Conservation (phyloP, 2,329 filamentous ascomycete species). For the Xenosphaeropsis pyriputrescens region DNA sequence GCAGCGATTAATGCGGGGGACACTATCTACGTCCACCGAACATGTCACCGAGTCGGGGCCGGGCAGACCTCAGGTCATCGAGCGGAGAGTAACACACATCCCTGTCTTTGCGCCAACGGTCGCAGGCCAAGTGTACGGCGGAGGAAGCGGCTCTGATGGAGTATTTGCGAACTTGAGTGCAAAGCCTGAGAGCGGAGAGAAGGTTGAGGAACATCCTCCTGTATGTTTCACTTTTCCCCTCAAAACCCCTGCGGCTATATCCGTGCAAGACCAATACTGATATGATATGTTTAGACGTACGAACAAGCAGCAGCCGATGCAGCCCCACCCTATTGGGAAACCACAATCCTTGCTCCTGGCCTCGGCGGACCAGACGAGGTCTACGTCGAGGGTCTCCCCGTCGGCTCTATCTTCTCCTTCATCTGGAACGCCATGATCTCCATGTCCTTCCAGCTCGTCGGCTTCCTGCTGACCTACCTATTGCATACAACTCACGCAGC, state of each 20-base stretch:
- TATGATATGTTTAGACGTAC: slow-evolving; percentile 51
- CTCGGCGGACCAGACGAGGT: slow-evolving; percentile 86
- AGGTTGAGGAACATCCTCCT: slow-evolving; percentile 80
- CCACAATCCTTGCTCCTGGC: slow-evolving; percentile 87
- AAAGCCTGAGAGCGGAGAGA: slow-evolving; percentile 69
- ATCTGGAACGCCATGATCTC: slow-evolving; percentile 94
- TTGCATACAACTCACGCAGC: slow-evolving; percentile 95
- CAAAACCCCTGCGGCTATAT: not conserved
- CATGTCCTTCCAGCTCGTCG: slow-evolving; percentile 92
- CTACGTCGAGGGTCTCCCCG: slow-evolving; percentile 90
- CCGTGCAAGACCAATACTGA: not conserved
- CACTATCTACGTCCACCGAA: slow-evolving; percentile 13
- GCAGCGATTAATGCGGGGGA: slow-evolving; percentile 70
- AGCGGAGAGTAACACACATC: slow-evolving; percentile 12
- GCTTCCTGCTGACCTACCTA: slow-evolving; percentile 94
- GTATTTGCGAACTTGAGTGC: slow-evolving; percentile 93
- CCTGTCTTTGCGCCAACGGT: slow-evolving; percentile 12
- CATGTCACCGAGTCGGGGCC: slow-evolving; percentile 14
- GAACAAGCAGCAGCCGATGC: slow-evolving; percentile 96
- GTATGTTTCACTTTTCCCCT: slow-evolving; percentile 37
- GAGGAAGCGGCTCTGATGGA: slow-evolving; percentile 73
- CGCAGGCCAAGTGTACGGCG: slow-evolving; percentile 43
- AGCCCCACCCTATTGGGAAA: slow-evolving; percentile 97
- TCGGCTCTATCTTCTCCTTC: slow-evolving; percentile 76
- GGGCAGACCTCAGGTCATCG: slow-evolving; percentile 8